A percentile compares a stretch with the other conserved stretches of the same genome.
phyloP scores from a whole-genome alignment of 176 grass and related monocot genomes.

The Oryza meridionalis region DNA sequence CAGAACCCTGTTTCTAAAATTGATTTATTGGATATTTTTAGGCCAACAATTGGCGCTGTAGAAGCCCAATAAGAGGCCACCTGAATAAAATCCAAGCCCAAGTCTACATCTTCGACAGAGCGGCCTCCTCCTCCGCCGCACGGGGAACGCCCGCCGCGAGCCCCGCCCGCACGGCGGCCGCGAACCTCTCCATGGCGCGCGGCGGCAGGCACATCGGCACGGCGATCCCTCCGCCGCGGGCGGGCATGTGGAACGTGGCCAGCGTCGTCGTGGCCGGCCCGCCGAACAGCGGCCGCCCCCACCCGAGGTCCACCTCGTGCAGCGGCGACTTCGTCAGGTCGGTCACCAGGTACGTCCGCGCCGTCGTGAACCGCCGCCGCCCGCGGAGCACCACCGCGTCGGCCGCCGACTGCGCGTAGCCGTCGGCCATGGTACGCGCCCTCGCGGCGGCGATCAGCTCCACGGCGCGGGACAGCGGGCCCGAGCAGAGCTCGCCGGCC shows the following conservation, averaged over 20 bases:
- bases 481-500: conserved; percentile 40
- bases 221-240: conserved; percentile 21
- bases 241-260: conserved; percentile 31
- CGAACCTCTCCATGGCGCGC: conserved; percentile 27
- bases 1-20: too few species aligned
- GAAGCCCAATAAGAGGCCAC: too few species aligned
- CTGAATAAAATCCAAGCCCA: background rate
- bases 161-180: background rate
- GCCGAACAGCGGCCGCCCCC: conserved; percentile 39
- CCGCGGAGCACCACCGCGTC: conserved; percentile 43
- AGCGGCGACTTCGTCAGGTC: conserved; percentile 44
- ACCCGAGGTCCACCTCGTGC: conserved; percentile 41
- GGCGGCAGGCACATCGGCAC: conserved; percentile 45
- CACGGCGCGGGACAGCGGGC: conserved; percentile 27
- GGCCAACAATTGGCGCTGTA: too few species aligned
- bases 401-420: conserved; percentile 42
- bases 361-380: conserved; percentile 43
- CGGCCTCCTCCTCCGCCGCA: background rate
- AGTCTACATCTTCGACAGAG: conserved; percentile 11
- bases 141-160: background rate
- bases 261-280: conserved; percentile 41
- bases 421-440: conserved; percentile 22
- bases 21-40: too few species aligned
- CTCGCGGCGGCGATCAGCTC: conserved; percentile 40
- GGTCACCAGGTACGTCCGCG: conserved; percentile 37